These are phyloP conservation scores for Rhypophila decipiens DNA, from an alignment of 495 filamentous ascomycete species.

Conservation along the genomic window DNA sequence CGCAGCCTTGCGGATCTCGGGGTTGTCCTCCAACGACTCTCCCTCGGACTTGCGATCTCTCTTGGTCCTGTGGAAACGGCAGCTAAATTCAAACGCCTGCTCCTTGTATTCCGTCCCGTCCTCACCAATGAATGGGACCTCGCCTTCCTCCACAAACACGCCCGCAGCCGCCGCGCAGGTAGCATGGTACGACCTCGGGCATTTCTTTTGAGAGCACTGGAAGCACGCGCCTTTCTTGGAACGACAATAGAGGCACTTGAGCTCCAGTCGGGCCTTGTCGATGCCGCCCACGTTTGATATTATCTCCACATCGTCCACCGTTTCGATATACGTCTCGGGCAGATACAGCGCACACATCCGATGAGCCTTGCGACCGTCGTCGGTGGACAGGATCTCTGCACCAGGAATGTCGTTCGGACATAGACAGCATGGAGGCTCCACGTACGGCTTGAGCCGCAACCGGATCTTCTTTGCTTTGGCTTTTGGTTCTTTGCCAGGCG, in stretches of 20 bases:
- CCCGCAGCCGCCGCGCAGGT: conserved; percentile 90
- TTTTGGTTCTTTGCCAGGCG: conserved; percentile 35
- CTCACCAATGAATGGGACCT: conserved; percentile 79
- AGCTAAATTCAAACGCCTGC: conserved; percentile 84
- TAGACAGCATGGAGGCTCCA: conserved; percentile 81
- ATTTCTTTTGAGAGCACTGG: conserved; percentile 95
- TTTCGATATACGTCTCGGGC: conserved; percentile 84
- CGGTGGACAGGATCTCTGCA: conserved; percentile 78
- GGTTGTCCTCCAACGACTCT: conserved; percentile 61
- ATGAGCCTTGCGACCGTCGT: conserved; percentile 82
- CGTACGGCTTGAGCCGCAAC: conserved; percentile 59
- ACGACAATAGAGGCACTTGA: conserved; percentile 92
- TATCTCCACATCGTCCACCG: conserved; percentile 58
- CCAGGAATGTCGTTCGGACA: conserved; percentile 89
- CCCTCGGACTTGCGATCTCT: conserved; percentile 63
- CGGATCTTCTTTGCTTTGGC: conserved; percentile 66
- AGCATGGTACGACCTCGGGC: conserved; percentile 86
- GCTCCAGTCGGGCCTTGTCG: conserved; percentile 77
- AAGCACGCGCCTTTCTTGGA: conserved; percentile 92
- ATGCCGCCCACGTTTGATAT: conserved; percentile 74
- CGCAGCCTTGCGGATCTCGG: conserved; percentile 63
- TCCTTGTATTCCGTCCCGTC: conserved; percentile 88
- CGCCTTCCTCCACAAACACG: conserved; percentile 80
- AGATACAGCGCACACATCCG: conserved; percentile 84
- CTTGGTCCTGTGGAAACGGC: conserved; percentile 88